Percentiles rank a stretch among this genome's conserved stretches.
Conservation (phyloP, 768 basidiomycete species). For the Podaxis rugospora region DNA sequence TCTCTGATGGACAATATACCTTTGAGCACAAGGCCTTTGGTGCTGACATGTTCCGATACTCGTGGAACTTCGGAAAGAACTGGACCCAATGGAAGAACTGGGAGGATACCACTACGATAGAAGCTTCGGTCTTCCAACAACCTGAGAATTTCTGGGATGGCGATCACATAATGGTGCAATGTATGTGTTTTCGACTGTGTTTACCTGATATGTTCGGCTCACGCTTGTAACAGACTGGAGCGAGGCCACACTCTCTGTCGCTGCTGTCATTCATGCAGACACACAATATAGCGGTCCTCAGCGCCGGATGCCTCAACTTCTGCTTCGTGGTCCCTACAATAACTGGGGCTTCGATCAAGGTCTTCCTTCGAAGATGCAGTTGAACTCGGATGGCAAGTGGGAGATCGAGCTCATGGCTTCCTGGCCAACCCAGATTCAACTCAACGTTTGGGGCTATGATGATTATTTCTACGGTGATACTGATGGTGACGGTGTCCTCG, state of each 20-base stretch:
- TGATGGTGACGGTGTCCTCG: conserved; percentile 83
- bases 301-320: conserved; percentile 82
- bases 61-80: conserved; percentile 79
- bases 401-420: conserved; percentile 83
- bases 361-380: conserved; percentile 63
- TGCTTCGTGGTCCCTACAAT: conserved; percentile 89
- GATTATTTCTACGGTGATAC: conserved; percentile 91
- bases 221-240: conserved; percentile 64
- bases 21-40: conserved; percentile 83
- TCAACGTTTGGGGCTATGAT: conserved; percentile 89
- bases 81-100: conserved; percentile 81
- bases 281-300: conserved; percentile 45
- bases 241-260: conserved; percentile 52
- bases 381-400: conserved; percentile 66
- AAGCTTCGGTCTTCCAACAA: conserved; percentile 49
- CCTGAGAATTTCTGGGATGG: conserved; percentile 70
- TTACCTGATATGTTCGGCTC: not conserved
- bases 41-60: conserved; percentile 84
- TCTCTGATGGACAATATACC: conserved; percentile 59
- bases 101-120: conserved; percentile 69
- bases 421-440: conserved; percentile 88
- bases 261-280: conserved; percentile 77
- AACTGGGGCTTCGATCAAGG: conserved; percentile 90
- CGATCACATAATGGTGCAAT: conserved; percentile 85
- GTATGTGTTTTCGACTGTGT: conserved; percentile 35